Percentiles rank a stretch among this genome's conserved stretches.
Conservation (phyloP, 163 green algal genomes). For the Prototheca cutis region DNA sequence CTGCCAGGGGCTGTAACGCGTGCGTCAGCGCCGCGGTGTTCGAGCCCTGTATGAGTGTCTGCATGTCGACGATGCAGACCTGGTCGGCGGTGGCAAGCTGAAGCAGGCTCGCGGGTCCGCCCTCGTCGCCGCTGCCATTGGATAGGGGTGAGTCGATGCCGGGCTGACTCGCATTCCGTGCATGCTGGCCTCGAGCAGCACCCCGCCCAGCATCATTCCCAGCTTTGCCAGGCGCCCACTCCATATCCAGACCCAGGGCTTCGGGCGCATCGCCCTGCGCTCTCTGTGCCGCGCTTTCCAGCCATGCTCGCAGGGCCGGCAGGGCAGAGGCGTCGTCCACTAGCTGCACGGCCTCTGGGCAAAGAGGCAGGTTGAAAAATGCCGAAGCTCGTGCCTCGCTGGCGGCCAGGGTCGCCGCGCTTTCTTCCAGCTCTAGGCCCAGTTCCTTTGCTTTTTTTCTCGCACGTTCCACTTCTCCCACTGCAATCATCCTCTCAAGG, state of each 20-base stretch:
- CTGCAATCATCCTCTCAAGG: too few species aligned
- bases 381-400: background rate
- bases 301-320: background rate
- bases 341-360: slow-evolving; percentile 8
- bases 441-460: slow-evolving; percentile 8
- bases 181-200: too few species aligned
- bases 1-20: slow-evolving; percentile 12
- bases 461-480: too few species aligned
- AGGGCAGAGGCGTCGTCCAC: slow-evolving; percentile 11
- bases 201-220: too few species aligned
- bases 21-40: background rate
- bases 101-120: slow-evolving; percentile 14
- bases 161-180: too few species aligned
- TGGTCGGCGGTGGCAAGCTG: slow-evolving; percentile 12
- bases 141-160: background rate
- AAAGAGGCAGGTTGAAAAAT: slow-evolving; percentile 16
- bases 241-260: slow-evolving; percentile 24
- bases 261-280: background rate
- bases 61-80: slow-evolving; percentile 40
- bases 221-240: slow-evolving; percentile 27
- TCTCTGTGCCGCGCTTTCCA: background rate
- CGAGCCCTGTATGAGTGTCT: slow-evolving; percentile 13
- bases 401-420: slow-evolving; percentile 7
- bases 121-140: background rate
- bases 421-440: slow-evolving; percentile 13